These are phyloP conservation scores for Talaromyces nanjingensis DNA, from an alignment of 495 filamentous ascomycete species.

Conservation along the genomic window DNA sequence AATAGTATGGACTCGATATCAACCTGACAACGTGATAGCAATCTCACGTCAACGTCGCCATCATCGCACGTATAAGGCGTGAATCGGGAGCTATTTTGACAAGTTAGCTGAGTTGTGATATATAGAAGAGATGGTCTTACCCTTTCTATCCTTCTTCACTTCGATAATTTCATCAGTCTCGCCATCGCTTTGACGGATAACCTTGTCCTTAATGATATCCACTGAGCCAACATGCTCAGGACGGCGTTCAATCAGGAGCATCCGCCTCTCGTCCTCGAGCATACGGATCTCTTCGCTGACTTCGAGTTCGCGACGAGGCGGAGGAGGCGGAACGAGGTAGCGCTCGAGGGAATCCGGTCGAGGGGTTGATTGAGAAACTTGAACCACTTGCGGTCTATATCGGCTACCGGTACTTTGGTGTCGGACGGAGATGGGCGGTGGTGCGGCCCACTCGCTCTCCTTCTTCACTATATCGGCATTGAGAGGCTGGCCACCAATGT, in stretches of 20 bases:
- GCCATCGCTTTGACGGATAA: slow-evolving; percentile 38
- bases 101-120: slow-evolving; percentile 17
- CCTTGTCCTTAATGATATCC: slow-evolving; percentile 36
- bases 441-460: too few relatives aligned
- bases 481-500: too few relatives aligned
- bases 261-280: slow-evolving; percentile 45
- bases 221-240: slow-evolving; percentile 19
- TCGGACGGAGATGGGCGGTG: too few relatives aligned
- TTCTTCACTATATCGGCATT: too few relatives aligned
- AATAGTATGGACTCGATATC: background rate
- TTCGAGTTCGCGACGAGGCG: slow-evolving; percentile 44
- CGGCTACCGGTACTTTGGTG: too few relatives aligned
- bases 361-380: too few relatives aligned
- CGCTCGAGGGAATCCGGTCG: too few relatives aligned
- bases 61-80: slow-evolving; percentile 61
- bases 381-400: too few relatives aligned
- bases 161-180: slow-evolving; percentile 49
- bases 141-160: slow-evolving; percentile 76
- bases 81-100: slow-evolving; percentile 48
- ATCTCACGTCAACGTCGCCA: slow-evolving; percentile 64
- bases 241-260: slow-evolving; percentile 36
- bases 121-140: slow-evolving; percentile 50
- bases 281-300: slow-evolving; percentile 51
- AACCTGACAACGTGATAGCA: background rate
- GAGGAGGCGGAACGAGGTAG: too few relatives aligned